A percentile compares a stretch with the other conserved stretches of the same genome.
Conservation (phyloP, 192 early-diverging fungal species). For the Radiomyces spectabilis region DNA sequence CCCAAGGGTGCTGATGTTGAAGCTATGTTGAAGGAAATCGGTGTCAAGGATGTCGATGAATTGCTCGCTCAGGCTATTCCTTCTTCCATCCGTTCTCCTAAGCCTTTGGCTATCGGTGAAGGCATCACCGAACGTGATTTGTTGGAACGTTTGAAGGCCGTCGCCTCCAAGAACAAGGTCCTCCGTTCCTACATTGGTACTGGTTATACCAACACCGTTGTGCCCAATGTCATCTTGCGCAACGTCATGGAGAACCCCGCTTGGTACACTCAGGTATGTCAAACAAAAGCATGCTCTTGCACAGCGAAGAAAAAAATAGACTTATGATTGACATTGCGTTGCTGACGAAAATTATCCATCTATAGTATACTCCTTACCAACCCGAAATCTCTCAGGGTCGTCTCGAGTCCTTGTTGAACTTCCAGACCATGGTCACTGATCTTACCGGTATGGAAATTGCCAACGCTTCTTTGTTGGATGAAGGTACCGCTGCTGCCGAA, state of each 20-base stretch:
- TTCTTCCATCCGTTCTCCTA: constrained; percentile 62
- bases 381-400: constrained; percentile 99
- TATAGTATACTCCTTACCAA: constrained; percentile 97
- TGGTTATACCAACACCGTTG: constrained; percentile 88
- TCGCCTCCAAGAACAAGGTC: constrained; percentile 89
- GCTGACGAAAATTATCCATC: too few relatives aligned
- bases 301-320: too few relatives aligned
- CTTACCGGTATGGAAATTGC: constrained; percentile 93
- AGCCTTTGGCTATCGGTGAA: constrained; percentile 66
- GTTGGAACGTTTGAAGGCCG: constrained; percentile 71
- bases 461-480: constrained; percentile 97
- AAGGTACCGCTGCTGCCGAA: constrained; percentile 98
- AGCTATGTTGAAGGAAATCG: constrained; percentile 78
- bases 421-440: constrained; percentile 95
- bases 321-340: background rate
- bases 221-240: constrained; percentile 91
- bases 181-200: constrained; percentile 92
- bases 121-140: constrained; percentile 81
- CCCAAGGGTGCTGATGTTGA: constrained; percentile 66
- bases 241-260: constrained; percentile 98
- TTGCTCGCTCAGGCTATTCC: constrained; percentile 84
- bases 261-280: constrained; percentile 92
- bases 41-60: constrained; percentile 72
- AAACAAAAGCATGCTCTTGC: too few relatives aligned
- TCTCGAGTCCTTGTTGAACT: constrained; percentile 95